Conservation (phyloP, 2,329 filamentous ascomycete genomes). For the Sporothrix sp. region DNA sequence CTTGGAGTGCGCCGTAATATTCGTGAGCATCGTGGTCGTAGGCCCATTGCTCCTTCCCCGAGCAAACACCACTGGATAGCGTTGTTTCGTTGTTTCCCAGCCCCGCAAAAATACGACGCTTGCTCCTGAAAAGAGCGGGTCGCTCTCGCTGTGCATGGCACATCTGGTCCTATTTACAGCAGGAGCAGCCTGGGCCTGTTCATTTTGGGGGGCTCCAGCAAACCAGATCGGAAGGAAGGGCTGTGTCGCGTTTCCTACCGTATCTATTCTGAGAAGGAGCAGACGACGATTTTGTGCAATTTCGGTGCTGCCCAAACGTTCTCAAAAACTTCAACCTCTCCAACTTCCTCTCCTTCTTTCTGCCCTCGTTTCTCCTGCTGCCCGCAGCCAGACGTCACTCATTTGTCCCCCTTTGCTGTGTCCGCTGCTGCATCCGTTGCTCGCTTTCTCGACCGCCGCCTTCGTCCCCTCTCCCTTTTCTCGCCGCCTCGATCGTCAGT, state of each 20-base stretch:
- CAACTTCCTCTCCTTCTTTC: background rate
- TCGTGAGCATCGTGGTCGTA: too few species aligned
- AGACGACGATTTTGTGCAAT: background rate
- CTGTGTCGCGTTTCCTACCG: slow-evolving; percentile 12
- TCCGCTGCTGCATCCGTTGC: background rate
- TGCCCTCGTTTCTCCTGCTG: background rate
- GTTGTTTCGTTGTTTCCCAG: slow-evolving; percentile 11
- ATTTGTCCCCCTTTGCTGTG: too few species aligned
- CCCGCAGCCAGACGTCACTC: background rate
- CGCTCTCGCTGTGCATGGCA: slow-evolving; percentile 1
- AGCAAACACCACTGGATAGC: slow-evolving; percentile 5
- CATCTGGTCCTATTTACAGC: slow-evolving; percentile 4
- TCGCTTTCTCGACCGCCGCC: background rate
- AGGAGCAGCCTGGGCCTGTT: slow-evolving; percentile 2
- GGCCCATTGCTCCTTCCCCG: background rate
- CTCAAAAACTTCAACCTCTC: slow-evolving; percentile 1
- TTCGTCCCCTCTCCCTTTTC: background rate
- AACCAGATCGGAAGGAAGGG: slow-evolving; percentile 6
- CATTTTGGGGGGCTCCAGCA: background rate
- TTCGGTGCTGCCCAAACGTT: background rate
- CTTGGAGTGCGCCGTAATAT: too few species aligned
- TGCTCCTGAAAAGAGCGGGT: slow-evolving; percentile 14
- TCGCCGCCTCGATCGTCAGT: background rate
- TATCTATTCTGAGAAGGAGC: background rate
- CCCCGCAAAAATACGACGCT: slow-evolving; percentile 12